Conservation (phyloP, 2,329 filamentous ascomycete genomes). For the Bertia moriformis region DNA sequence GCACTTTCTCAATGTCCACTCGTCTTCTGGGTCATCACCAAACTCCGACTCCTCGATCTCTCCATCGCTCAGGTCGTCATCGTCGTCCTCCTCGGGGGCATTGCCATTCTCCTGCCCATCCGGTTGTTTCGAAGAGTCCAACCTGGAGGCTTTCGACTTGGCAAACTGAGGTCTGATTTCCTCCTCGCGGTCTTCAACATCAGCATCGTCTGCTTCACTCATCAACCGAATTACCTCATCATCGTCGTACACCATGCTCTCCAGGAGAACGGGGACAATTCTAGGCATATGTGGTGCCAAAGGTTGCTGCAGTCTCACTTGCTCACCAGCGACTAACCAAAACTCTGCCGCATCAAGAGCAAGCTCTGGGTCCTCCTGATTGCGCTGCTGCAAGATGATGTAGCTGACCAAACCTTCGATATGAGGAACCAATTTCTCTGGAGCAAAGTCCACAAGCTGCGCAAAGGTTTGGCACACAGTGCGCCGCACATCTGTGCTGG, state of each 20-base stretch:
- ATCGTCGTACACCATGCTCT: slow-evolving; percentile 92
- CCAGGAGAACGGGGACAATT: slow-evolving; percentile 78
- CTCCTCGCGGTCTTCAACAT: slow-evolving; percentile 75
- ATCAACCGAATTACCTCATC: slow-evolving; percentile 81
- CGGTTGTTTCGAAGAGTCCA: slow-evolving; percentile 31
- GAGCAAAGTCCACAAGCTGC: slow-evolving; percentile 75
- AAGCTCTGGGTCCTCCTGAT: slow-evolving; percentile 66
- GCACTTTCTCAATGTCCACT: slow-evolving; percentile 92
- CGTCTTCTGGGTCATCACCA: slow-evolving; percentile 72
- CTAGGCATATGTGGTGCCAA: slow-evolving; percentile 66
- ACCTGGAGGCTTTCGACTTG: slow-evolving; percentile 45
- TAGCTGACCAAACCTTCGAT: slow-evolving; percentile 82
- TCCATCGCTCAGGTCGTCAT: slow-evolving; percentile 70
- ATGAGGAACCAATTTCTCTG: slow-evolving; percentile 80
- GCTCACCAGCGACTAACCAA: slow-evolving; percentile 86
- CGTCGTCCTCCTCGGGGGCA: slow-evolving; percentile 41
- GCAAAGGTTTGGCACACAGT: slow-evolving; percentile 91
- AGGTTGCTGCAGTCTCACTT: slow-evolving; percentile 62
- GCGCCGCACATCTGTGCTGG: slow-evolving; percentile 67
- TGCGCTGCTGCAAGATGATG: slow-evolving; percentile 77
- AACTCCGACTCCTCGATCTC: slow-evolving; percentile 68
- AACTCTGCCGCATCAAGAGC: slow-evolving; percentile 94
- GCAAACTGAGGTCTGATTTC: slow-evolving; percentile 91
- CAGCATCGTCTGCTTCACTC: slow-evolving; percentile 74
- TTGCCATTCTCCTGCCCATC: slow-evolving; percentile 24